Evolutionary conservation across 805 yeast species (phyloP), one percentile per base, ranked within the genome.

Genomic region (Priceomyces melissophilus): DNA sequence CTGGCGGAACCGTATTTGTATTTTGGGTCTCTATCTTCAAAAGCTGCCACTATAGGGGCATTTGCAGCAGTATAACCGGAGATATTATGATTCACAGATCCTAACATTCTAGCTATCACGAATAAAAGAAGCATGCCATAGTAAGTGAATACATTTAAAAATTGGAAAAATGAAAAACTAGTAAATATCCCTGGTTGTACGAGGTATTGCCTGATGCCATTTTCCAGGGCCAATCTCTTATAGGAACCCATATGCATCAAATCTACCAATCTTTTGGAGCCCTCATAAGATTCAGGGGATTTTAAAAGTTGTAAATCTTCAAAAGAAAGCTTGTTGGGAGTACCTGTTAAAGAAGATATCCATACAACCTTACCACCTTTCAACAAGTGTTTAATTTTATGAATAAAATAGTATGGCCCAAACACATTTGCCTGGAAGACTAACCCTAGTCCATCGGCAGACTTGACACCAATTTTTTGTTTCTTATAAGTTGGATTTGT

Each of bases 371-470:
- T 75, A 0, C 93, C 89, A 3, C 84, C 82, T 2, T 69, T 66
- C n/a, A 90, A 63, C 29, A 79, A 62, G 2, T 78, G 78, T 30
- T 71, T 60, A 14, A 91, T 63, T 47, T 77, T 81, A 50, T 84
- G 86, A 40, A 90, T 72, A 39, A 93, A 66, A 60, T 82, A 93
- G 66, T 86, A 90, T 2, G 98, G 98, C 0, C 96, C 96, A 65
- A 93, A 87, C n/a, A 91, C 96, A 57, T 93, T 93, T 4, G 93
- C 95, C 63, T 93, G 96, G 67, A 91, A 93, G 3, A 89, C 88
- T 25, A 85, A 66, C 1, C 98, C 97, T 70, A 91, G 52, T 0
- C 79, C 89, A 61, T 93, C 99, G 13, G 55, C 59, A 1, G 96
- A 79, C 54, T 76, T 79, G 17, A 82, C 81, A 3, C 97, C 96